A percentile compares a stretch with the other conserved stretches of the same genome.
These are phyloP conservation scores for Cyberlindnera euphorbiae DNA, from an alignment of 805 yeast genomes.

Conservation along the genomic window DNA sequence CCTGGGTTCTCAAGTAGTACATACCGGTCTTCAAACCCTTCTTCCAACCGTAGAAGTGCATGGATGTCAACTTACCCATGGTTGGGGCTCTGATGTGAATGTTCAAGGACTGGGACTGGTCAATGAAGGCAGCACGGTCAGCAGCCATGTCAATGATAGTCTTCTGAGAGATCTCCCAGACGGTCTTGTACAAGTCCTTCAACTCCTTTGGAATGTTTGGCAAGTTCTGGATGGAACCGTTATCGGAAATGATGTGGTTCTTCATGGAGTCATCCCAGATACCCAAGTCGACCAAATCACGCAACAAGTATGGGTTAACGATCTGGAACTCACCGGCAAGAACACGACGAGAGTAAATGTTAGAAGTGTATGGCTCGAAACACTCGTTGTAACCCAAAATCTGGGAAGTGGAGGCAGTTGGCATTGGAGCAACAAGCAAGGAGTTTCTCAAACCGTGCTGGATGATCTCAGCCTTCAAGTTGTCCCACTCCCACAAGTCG, in stretches of 20 bases:
- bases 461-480: slow-evolving; percentile 53
- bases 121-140: slow-evolving; percentile 89
- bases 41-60: slow-evolving; percentile 99
- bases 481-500: slow-evolving; percentile 82
- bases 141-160: slow-evolving; percentile 65
- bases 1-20: slow-evolving; percentile 96
- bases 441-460: slow-evolving; percentile 82
- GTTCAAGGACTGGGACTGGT: slow-evolving; percentile 92
- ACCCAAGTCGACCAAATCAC: slow-evolving; percentile 77
- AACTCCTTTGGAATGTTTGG: slow-evolving; percentile 70
- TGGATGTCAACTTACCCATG: slow-evolving; percentile 92
- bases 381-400: slow-evolving; percentile 92
- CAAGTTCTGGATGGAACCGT: slow-evolving; percentile 83
- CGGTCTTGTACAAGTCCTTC: slow-evolving; percentile 64
- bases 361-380: slow-evolving; percentile 96
- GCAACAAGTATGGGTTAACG: slow-evolving; percentile 80
- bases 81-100: slow-evolving; percentile 87
- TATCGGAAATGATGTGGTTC: slow-evolving; percentile 64
- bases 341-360: slow-evolving; percentile 86
- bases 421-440: slow-evolving; percentile 91
- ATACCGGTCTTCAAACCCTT: slow-evolving; percentile 98
- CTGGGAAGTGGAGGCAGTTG: slow-evolving; percentile 97
- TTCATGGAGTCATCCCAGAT: slow-evolving; percentile 81
- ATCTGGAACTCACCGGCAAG: slow-evolving; percentile 92
- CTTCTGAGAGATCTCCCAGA: slow-evolving; percentile 90